These are phyloP conservation scores for Dendrobium huoshanense DNA, from an alignment of 106 monocot genomes.

Conservation along the genomic window DNA sequence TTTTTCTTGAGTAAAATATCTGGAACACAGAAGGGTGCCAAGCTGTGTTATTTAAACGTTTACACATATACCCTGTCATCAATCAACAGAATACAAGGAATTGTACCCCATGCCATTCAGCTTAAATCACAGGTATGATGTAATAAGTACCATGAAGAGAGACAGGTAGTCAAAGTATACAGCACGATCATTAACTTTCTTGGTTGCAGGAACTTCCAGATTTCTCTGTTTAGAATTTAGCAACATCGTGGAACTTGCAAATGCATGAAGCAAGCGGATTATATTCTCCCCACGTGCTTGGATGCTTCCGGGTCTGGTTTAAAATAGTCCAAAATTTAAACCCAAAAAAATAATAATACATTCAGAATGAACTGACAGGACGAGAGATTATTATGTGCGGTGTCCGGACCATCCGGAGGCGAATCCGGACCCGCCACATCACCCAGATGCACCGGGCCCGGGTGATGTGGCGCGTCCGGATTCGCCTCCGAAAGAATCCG, in stretches of 20 bases:
- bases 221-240: conserved; percentile 36
- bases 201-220: conserved; percentile 14
- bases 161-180: conserved; percentile 85
- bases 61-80: not conserved
- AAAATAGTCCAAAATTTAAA: conserved; percentile 11
- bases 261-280: conserved; percentile 60
- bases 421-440: too few species aligned
- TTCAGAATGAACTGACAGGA: not conserved
- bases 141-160: conserved; percentile 67
- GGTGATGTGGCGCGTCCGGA: too few species aligned
- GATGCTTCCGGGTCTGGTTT: conserved; percentile 87
- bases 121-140: conserved; percentile 10
- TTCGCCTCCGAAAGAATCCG: too few species aligned
- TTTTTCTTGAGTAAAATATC: conserved; percentile 73
- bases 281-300: conserved; percentile 98
- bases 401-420: too few species aligned
- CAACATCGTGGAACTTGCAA: conserved; percentile 59
- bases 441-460: too few species aligned
- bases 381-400: too few species aligned
- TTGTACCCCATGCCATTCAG: not conserved
- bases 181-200: conserved; percentile 34
- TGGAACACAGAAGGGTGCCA: conserved; percentile 24
- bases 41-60: not conserved
- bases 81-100: not conserved
- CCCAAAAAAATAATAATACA: not conserved